These are phyloP conservation scores for Emergomyces africanus DNA, from an alignment of 2,329 filamentous ascomycete species.

Conservation along the genomic window DNA sequence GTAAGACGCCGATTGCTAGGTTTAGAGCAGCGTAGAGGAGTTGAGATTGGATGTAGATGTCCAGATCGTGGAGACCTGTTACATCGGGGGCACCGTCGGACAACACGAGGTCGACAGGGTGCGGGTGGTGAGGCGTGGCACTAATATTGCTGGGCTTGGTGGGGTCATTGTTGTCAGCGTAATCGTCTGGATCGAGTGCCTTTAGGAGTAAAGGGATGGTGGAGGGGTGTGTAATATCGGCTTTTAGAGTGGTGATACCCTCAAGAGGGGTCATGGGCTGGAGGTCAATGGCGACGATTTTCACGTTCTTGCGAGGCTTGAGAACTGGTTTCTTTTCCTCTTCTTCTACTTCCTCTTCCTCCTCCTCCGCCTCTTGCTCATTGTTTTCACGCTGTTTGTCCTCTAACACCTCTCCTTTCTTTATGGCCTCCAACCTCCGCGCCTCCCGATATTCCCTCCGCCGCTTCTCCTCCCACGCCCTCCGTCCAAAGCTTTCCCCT, in stretches of 20 bases:
- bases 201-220: slow-evolving; percentile 81
- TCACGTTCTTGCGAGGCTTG: slow-evolving; percentile 56
- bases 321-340: slow-evolving; percentile 20
- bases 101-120: slow-evolving; percentile 83
- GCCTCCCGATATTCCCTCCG: slow-evolving; percentile 38
- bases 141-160: slow-evolving; percentile 22
- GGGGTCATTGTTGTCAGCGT: slow-evolving; percentile 32
- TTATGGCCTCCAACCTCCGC: slow-evolving; percentile 12
- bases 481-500: slow-evolving; percentile 75
- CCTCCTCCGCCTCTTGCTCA: slow-evolving; percentile 8
- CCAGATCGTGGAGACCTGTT: slow-evolving; percentile 89
- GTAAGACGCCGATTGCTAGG: slow-evolving; percentile 80
- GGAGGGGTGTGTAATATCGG: slow-evolving; percentile 93
- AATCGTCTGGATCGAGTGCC: slow-evolving; percentile 64
- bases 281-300: slow-evolving; percentile 90
- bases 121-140: slow-evolving; percentile 40
- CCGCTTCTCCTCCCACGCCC: slow-evolving; percentile 78
- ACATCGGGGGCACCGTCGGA: slow-evolving; percentile 95
- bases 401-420: slow-evolving; percentile 13
- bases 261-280: slow-evolving; percentile 92
- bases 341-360: slow-evolving; percentile 15
- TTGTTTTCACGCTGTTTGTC: slow-evolving; percentile 18
- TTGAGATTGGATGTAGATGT: slow-evolving; percentile 96
- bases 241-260: slow-evolving; percentile 81
- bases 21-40: slow-evolving; percentile 90